Evolutionary conservation across 2,329 filamentous ascomycete species (phyloP).

Genomic region (Ascochyta viciae-villosae): DNA sequence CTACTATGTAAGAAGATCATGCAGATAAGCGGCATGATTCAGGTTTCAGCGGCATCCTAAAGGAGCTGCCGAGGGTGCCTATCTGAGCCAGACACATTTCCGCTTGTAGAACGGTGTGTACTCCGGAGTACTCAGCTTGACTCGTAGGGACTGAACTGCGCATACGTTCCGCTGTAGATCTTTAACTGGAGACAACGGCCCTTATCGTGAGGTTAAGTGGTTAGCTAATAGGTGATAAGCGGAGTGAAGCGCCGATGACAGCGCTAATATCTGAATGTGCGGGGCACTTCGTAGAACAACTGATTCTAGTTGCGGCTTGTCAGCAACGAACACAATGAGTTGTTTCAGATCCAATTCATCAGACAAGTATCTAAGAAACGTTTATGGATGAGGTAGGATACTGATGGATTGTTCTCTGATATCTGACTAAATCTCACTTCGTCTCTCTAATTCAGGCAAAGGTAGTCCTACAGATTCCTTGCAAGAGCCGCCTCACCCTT

Average conservation of each 20-base stretch:
- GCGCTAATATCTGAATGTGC: neutral
- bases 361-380: neutral
- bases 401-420: neutral
- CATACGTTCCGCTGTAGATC: constrained; percentile 1
- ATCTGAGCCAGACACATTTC: neutral
- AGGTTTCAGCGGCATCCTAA: neutral
- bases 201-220: neutral
- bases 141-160: neutral
- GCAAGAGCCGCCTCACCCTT: constrained; percentile 19
- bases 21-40: constrained; percentile 1
- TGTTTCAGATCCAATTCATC: neutral
- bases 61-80: neutral
- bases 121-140: neutral
- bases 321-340: neutral
- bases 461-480: constrained; percentile 11
- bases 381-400: neutral
- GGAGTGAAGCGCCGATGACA: neutral
- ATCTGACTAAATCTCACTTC: neutral
- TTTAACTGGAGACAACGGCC: neutral
- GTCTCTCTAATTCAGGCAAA: neutral
- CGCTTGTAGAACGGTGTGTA: neutral
- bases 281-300: neutral
- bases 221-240: constrained; percentile 3
- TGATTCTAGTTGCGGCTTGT: neutral
- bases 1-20: neutral